phyloP scores from a whole-genome alignment of 2,329 filamentous ascomycete genomes.

The Colletotrichum lindemuthianum region DNA sequence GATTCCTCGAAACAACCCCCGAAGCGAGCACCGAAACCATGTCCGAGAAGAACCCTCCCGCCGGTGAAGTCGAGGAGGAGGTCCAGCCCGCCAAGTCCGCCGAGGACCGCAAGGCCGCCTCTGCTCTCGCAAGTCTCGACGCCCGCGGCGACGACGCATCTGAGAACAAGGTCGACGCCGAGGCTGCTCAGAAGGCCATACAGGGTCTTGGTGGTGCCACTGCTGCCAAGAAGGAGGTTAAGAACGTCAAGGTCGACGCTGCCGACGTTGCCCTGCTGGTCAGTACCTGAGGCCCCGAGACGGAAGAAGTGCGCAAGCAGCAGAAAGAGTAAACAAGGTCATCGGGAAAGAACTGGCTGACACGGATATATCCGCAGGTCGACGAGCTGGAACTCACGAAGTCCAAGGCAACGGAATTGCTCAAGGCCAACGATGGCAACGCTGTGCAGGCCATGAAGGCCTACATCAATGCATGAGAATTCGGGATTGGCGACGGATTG shows the following conservation, averaged over 20 bases:
- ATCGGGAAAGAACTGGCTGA: background rate
- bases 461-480: constrained; percentile 49
- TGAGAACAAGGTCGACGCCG: constrained; percentile 67
- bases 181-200: constrained; percentile 78
- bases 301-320: background rate
- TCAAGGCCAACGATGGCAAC: constrained; percentile 77
- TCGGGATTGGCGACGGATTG: background rate
- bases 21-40: constrained; percentile 49
- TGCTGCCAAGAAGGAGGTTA: constrained; percentile 54
- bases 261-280: constrained; percentile 77
- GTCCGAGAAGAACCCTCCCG: constrained; percentile 69
- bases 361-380: constrained; percentile 53
- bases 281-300: constrained; percentile 42
- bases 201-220: constrained; percentile 63
- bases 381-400: constrained; percentile 79
- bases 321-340: background rate
- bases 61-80: constrained; percentile 68
- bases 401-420: constrained; percentile 76
- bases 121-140: constrained; percentile 77
- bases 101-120: constrained; percentile 81
- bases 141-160: constrained; percentile 57
- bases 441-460: constrained; percentile 73
- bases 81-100: constrained; percentile 68
- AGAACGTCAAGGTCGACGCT: constrained; percentile 78
- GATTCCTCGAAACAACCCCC: background rate